These are phyloP conservation scores for Gastrolobium villosum DNA, from an alignment of 306 rosid species.

Conservation along the genomic window DNA sequence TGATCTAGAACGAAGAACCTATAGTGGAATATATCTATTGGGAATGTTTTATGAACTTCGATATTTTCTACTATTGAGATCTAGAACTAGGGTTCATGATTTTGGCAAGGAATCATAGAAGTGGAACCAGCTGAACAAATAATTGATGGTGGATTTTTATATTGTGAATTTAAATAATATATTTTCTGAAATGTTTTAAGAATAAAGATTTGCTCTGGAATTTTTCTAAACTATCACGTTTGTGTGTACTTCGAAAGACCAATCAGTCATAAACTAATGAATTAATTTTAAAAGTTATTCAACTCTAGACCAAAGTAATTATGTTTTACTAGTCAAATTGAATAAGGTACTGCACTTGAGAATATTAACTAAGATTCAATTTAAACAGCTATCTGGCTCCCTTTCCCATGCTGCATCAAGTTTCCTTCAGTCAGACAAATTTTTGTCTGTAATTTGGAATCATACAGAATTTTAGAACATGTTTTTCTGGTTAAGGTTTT, in stretches of 20 bases:
- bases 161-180: background rate
- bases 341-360: background rate
- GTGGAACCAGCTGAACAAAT: background rate
- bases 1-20: background rate
- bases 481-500: slow-evolving; percentile 34
- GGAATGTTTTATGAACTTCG: background rate
- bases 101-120: background rate
- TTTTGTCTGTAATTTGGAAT: slow-evolving; percentile 17
- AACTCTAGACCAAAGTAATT: background rate
- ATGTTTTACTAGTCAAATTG: slow-evolving; percentile 2
- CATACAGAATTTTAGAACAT: slow-evolving; percentile 6
- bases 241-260: background rate
- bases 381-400: slow-evolving; percentile 6
- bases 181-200: background rate
- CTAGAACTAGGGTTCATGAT: background rate
- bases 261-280: background rate
- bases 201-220: background rate
- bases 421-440: slow-evolving; percentile 13
- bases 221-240: slow-evolving; percentile 9
- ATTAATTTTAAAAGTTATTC: background rate
- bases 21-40: slow-evolving; percentile 1
- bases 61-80: slow-evolving; percentile 5
- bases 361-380: background rate
- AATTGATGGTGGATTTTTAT: background rate
- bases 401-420: slow-evolving; percentile 1